Percentiles rank a stretch among this genome's conserved stretches.
phyloP scores from a whole-genome alignment of 2,329 filamentous ascomycete genomes.

The Fusarium sp. region DNA sequence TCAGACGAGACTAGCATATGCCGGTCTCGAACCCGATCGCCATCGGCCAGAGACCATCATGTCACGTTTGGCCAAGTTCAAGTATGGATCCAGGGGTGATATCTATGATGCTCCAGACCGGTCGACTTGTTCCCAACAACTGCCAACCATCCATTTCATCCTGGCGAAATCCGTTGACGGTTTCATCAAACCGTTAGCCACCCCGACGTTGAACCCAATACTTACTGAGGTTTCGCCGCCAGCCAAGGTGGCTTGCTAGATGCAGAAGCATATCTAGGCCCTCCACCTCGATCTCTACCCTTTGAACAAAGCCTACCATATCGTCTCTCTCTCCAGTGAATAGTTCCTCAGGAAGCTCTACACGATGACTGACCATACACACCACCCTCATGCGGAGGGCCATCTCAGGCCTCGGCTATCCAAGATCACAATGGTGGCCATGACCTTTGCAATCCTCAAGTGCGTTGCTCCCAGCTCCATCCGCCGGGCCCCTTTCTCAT shows the following conservation, averaged over 20 bases:
- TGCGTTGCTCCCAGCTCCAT: constrained; percentile 2
- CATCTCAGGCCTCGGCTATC: constrained; percentile 53
- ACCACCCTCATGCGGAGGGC: constrained; percentile 34
- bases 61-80: constrained; percentile 13
- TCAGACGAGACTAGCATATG: background rate
- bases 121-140: background rate
- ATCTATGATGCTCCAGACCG: background rate
- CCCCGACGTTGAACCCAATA: background rate
- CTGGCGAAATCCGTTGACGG: background rate
- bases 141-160: constrained; percentile 1
- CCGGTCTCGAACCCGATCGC: constrained; percentile 17
- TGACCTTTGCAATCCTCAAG: constrained; percentile 59
- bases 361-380: constrained; percentile 14
- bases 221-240: background rate
- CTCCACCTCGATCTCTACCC: background rate
- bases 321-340: background rate
- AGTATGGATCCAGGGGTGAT: background rate
- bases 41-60: constrained; percentile 1
- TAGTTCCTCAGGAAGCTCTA: background rate
- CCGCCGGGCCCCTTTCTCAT: background rate
- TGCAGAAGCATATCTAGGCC: constrained; percentile 6
- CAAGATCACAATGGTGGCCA: constrained; percentile 56
- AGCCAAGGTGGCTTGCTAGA: background rate
- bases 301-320: too few species aligned
- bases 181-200: background rate